Evolutionary conservation across 108 stramenopile genomes (phyloP), one percentile per base, ranked within the genome.

Genomic region (Pseudonitzschia multiseries): DNA sequence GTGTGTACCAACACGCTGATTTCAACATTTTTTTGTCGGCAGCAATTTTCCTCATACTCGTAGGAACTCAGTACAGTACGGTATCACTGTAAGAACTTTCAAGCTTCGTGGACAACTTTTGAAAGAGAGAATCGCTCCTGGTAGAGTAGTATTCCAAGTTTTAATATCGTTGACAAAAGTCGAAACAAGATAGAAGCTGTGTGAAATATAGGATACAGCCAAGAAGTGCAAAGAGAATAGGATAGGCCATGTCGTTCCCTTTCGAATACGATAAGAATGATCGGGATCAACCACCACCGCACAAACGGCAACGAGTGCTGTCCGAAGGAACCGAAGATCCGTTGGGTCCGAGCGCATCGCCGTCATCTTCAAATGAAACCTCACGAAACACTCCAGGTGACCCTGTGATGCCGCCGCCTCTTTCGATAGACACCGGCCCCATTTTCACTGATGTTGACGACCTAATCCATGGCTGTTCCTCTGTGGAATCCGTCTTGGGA

Each of bases 401-500:
- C 24, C 24, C 21, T 24, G 54, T 2, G 2, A 56, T 6, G 10
- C 54, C 26, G 24, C 24, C 20, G 2, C 54, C 26, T 21, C 54
- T 56, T 24, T 56, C 54, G 2, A 12, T 26, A 1, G 54, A 56
- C 10, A 3, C 24, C n/a, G 54, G 54, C 24, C 54, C 54, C 24
- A 56, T 56, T 56, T 56, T 56, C 26, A 56, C 54, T 2, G 32
- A 62, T 33, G 61, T 40, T 6, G 32, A 62, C 8, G 61, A 62
- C 26, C 29, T n/a, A 33, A 14, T 40, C 27, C 14, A 62, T 14
- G 32, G 0, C 36, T 62, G 33, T 33, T 33, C 61, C 28, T 74
- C 79, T 1, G 57, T 79, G 6, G 67, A 74, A 63, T 32, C 51
- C 18, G 42, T 65, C 24, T 57, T 81, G 29, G 51, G 67, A 6